These are phyloP conservation scores for Gremmenia infestans DNA, from an alignment of 2,329 filamentous ascomycete genomes.

Conservation along the genomic window DNA sequence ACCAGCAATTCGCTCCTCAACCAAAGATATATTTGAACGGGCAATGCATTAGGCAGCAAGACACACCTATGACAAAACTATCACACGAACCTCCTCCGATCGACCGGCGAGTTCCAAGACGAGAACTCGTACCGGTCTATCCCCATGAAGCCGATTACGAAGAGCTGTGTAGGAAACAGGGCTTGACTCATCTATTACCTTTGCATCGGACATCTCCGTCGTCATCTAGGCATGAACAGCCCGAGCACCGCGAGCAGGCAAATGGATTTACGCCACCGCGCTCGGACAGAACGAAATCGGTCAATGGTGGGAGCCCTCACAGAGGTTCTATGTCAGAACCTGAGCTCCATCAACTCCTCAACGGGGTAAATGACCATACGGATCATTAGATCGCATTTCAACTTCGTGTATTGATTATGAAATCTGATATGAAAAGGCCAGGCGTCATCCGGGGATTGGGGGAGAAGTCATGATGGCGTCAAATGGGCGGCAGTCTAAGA, in stretches of 20 bases:
- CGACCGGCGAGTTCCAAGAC: conserved; percentile 47
- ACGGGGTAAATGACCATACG: background rate
- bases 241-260: conserved; percentile 12
- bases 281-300: conserved; percentile 27
- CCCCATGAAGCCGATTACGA: conserved; percentile 54
- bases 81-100: conserved; percentile 48
- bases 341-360: conserved; percentile 2
- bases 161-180: conserved; percentile 51
- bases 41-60: conserved; percentile 46
- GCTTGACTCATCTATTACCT: conserved; percentile 47
- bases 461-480: background rate
- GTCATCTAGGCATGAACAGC: conserved; percentile 1
- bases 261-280: conserved; percentile 30
- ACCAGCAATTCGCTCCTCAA: conserved; percentile 49
- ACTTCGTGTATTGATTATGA: background rate
- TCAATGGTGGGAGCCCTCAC: conserved; percentile 27
- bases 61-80: conserved; percentile 41
- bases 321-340: conserved; percentile 7
- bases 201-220: conserved; percentile 8
- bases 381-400: background rate
- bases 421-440: background rate
- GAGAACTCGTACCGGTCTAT: conserved; percentile 47
- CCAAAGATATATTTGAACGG: conserved; percentile 57
- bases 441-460: no score
- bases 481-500: background rate